Conservation (phyloP, 2,329 filamentous ascomycete species). For the Blumeriella jaapii region DNA sequence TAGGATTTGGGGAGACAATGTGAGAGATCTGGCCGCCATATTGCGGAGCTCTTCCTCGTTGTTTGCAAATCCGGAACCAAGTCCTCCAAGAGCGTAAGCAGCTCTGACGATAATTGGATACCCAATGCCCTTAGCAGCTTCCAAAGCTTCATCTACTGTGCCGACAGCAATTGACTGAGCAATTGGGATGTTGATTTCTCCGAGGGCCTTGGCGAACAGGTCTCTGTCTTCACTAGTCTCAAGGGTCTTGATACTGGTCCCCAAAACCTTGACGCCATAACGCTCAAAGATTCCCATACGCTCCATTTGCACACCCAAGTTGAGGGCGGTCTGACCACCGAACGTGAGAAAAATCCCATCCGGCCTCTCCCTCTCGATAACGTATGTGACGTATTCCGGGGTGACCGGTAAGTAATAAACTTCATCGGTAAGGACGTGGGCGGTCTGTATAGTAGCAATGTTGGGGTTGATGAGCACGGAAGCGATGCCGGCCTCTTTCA, state of each 20-base stretch:
- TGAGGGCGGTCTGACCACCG: constrained; percentile 92
- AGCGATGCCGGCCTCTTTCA: constrained; percentile 86
- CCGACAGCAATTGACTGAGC: constrained; percentile 89
- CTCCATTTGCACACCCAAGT: constrained; percentile 95
- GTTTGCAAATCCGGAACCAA: constrained; percentile 92
- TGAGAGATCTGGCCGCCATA: constrained; percentile 83
- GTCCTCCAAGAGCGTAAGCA: constrained; percentile 88
- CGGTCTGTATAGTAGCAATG: constrained; percentile 96
- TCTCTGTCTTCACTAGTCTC: constrained; percentile 95
- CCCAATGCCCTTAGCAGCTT: constrained; percentile 75
- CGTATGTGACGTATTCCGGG: constrained; percentile 92
- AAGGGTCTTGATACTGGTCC: constrained; percentile 86
- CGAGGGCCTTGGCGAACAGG: constrained; percentile 86
- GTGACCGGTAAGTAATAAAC: constrained; percentile 98
- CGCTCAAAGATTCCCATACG: constrained; percentile 90
- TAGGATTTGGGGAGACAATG: constrained; percentile 88
- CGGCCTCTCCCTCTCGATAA: constrained; percentile 90
- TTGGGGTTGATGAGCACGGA: constrained; percentile 97
- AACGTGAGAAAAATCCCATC: constrained; percentile 97
- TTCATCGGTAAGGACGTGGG: constrained; percentile 90
- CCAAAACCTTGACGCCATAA: constrained; percentile 89
- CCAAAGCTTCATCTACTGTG: constrained; percentile 83
- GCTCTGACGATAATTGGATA: constrained; percentile 98
- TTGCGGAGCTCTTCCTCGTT: constrained; percentile 90
- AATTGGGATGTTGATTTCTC: constrained; percentile 96